A percentile compares a stretch with the other conserved stretches of the same genome.
Conservation (phyloP, 495 filamentous ascomycete genomes). For the Tuber magnatum region DNA sequence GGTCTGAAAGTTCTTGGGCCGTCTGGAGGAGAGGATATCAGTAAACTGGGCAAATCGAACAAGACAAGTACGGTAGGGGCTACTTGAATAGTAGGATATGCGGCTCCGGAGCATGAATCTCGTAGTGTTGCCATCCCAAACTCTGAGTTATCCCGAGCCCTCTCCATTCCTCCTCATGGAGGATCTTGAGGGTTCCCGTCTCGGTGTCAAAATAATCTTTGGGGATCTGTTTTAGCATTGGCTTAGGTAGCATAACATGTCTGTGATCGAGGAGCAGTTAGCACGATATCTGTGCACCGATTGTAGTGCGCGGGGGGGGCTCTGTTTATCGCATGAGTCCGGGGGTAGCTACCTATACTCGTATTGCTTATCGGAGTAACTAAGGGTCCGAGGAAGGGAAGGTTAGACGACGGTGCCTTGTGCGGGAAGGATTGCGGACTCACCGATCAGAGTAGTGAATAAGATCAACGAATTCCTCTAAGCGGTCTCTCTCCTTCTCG, state of each 20-base stretch:
- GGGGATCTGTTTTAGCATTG: slow-evolving; percentile 94
- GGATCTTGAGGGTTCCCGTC: slow-evolving; percentile 86
- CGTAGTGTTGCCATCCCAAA: slow-evolving; percentile 97
- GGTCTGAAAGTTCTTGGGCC: slow-evolving; percentile 40
- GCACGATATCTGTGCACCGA: slow-evolving; percentile 64
- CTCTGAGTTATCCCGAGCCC: slow-evolving; percentile 95
- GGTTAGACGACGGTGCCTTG: background rate
- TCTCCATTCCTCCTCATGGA: slow-evolving; percentile 98
- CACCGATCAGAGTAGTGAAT: slow-evolving; percentile 96
- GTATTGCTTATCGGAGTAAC: slow-evolving; percentile 41
- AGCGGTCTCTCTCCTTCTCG: slow-evolving; percentile 68
- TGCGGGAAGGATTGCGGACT: slow-evolving; percentile 22
- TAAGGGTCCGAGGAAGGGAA: background rate
- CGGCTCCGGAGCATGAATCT: slow-evolving; percentile 96
- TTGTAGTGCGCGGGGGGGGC: background rate
- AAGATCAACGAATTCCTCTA: slow-evolving; percentile 83
- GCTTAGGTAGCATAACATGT: slow-evolving; percentile 93
- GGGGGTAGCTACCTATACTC: slow-evolving; percentile 36
- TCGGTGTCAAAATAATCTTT: slow-evolving; percentile 86
- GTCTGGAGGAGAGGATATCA: slow-evolving; percentile 22
- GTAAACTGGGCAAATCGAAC: background rate
- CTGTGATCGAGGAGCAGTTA: slow-evolving; percentile 65
- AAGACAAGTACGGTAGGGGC: slow-evolving; percentile 39
- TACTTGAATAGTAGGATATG: slow-evolving; percentile 98
- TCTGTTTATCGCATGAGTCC: background rate